A percentile compares a stretch with the other conserved stretches of the same genome.
Conservation (phyloP, 2,329 filamentous ascomycete genomes). For the Coleophoma cylindrospora region DNA sequence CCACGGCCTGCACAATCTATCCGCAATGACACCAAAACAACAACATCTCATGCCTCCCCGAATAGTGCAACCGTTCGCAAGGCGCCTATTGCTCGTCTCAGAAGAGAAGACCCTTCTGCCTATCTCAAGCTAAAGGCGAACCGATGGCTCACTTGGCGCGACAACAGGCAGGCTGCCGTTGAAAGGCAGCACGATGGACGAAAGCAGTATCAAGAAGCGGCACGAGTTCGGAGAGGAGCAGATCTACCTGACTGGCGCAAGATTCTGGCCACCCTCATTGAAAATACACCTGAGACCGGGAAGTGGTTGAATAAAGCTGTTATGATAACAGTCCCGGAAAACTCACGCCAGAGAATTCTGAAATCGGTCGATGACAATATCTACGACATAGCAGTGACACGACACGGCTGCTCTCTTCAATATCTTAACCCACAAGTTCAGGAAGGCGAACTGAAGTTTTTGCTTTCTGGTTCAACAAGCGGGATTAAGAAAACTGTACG, state of each 20-base stretch:
- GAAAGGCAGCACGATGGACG: not conserved
- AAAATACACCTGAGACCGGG: conserved; percentile 11
- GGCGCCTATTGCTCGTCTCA: too few species aligned
- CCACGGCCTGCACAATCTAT: too few species aligned
- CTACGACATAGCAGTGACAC: conserved; percentile 9
- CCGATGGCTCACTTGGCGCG: too few species aligned
- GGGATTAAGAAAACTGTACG: conserved; percentile 12
- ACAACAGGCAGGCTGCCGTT: not conserved
- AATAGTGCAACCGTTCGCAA: too few species aligned
- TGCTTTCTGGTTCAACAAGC: conserved; percentile 15
- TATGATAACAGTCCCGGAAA: conserved; percentile 9
- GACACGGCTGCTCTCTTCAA: conserved; percentile 14
- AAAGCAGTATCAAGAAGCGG: conserved; percentile 5
- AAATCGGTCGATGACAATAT: conserved; percentile 16
- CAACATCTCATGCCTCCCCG: too few species aligned
- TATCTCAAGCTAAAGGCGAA: too few species aligned
- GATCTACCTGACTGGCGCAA: conserved; percentile 16
- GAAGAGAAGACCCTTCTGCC: too few species aligned
- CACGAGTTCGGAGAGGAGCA: conserved; percentile 1
- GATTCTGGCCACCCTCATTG: conserved; percentile 10
- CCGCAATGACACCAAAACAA: too few species aligned
- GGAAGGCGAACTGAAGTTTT: conserved; percentile 6
- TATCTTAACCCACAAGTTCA: not conserved
- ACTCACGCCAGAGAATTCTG: conserved; percentile 4
- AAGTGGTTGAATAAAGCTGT: conserved; percentile 14